These are phyloP conservation scores for Thalassia testudinum DNA, from an alignment of 116 monocot species.

Conservation along the genomic window DNA sequence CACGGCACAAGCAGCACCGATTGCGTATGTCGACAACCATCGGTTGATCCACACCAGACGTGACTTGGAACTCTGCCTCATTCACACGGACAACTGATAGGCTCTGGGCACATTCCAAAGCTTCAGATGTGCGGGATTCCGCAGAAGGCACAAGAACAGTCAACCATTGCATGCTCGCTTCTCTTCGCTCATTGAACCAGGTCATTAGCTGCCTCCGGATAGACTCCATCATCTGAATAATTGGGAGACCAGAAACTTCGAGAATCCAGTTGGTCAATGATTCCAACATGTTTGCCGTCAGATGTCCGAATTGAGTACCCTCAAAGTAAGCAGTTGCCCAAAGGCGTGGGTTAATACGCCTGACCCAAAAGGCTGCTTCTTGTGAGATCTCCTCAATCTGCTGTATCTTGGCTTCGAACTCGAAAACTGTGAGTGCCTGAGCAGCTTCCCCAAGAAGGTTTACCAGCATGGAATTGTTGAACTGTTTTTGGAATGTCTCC, in stretches of 20 bases:
- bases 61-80: conserved; percentile 88
- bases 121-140: conserved; percentile 59
- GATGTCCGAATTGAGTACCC: conserved; percentile 67
- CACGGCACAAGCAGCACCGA: conserved; percentile 76
- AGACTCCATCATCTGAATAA: conserved; percentile 92
- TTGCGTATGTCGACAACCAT: conserved; percentile 96
- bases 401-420: conserved; percentile 72
- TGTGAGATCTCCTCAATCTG: conserved; percentile 75
- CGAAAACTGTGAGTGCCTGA: conserved; percentile 69
- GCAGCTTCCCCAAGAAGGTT: conserved; percentile 86
- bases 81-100: conserved; percentile 74
- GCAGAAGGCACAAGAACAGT: conserved; percentile 68
- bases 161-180: conserved; percentile 81
- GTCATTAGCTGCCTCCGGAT: conserved; percentile 90
- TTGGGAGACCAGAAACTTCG: conserved; percentile 80
- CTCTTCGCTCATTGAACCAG: conserved; percentile 94
- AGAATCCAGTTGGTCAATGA: conserved; percentile 74
- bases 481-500: conserved; percentile 82
- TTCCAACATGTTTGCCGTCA: conserved; percentile 70
- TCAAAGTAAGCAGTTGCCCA: conserved; percentile 99
- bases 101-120: conserved; percentile 43
- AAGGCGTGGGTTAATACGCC: conserved; percentile 51
- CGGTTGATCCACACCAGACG: conserved; percentile 40
- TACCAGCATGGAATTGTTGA: conserved; percentile 53
- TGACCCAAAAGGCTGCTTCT: conserved; percentile 82